These are phyloP conservation scores for Samsoniella hepiali DNA, from an alignment of 2,329 filamentous ascomycete species.

Conservation along the genomic window DNA sequence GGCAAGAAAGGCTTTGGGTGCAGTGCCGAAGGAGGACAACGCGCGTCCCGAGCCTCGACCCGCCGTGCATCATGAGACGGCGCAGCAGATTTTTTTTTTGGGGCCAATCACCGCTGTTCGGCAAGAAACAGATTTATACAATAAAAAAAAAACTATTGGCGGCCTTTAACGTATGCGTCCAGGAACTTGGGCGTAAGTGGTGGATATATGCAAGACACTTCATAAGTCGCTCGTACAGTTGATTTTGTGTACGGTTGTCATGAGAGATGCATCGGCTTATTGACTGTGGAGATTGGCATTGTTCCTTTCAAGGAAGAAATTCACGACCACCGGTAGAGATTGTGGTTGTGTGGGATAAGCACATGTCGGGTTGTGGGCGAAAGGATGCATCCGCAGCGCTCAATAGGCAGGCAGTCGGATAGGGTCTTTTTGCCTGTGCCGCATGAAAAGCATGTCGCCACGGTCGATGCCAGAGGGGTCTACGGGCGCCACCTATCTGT, in stretches of 20 bases:
- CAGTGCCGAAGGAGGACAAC: not conserved
- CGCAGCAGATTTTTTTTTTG: not conserved
- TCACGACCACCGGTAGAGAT: not conserved
- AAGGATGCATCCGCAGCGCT: not conserved
- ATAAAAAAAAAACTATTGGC: not conserved
- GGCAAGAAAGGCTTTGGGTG: not conserved
- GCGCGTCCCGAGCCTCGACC: constrained; percentile 17
- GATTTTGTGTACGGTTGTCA: not conserved
- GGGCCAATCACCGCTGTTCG: not conserved
- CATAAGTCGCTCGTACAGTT: not conserved
- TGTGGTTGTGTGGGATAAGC: not conserved
- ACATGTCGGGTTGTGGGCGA: not conserved
- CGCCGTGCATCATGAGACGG: constrained; percentile 7
- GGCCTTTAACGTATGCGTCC: not conserved
- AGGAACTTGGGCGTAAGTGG: not conserved
- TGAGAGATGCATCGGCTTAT: not conserved
- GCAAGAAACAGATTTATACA: not conserved
- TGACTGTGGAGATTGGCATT: not conserved
- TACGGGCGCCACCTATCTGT: not conserved
- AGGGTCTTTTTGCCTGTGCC: not conserved
- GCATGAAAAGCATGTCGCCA: not conserved
- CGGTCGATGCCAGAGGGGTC: not conserved
- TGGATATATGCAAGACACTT: not conserved
- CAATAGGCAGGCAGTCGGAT: not conserved
- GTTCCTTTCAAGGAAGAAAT: not conserved